Conservation (phyloP, 495 filamentous ascomycete species). For the Schizothecium vesticola region DNA sequence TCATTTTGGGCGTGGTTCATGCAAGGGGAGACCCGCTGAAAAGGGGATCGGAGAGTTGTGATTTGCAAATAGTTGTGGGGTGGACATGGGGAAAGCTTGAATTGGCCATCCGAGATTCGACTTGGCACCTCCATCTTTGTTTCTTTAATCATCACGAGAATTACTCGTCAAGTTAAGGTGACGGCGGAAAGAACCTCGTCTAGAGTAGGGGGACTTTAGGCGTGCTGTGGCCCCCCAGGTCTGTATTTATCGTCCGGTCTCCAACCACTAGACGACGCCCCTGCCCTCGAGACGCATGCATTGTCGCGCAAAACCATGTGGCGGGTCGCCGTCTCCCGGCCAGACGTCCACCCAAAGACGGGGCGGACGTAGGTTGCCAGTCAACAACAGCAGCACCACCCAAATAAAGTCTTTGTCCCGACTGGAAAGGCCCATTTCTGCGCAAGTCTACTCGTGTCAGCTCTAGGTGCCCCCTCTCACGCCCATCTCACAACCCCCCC, state of each 20-base stretch:
- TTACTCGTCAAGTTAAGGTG: neutral
- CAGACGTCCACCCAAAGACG: neutral
- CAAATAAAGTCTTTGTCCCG: neutral
- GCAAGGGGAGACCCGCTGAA: neutral
- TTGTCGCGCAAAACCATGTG: neutral
- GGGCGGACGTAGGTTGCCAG: neutral
- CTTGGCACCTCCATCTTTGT: neutral
- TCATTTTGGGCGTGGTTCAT: neutral
- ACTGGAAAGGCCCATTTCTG: neutral
- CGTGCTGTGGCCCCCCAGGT: no score
- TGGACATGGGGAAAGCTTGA: neutral
- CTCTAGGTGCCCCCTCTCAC: neutral
- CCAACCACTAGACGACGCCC: no score
- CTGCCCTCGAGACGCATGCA: neutral
- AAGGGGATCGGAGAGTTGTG: neutral
- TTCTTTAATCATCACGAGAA: neutral
- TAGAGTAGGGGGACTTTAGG: neutral
- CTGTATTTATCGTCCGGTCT: no score
- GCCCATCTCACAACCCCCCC: neutral
- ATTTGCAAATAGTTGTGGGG: neutral
- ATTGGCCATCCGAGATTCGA: neutral
- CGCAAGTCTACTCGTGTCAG: neutral
- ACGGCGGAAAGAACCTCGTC: neutral
- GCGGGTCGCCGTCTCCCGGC: neutral
- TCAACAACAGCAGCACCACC: neutral